These are phyloP conservation scores for Suillus subalutaceus DNA, from an alignment of 768 basidiomycete species.

Conservation along the genomic window DNA sequence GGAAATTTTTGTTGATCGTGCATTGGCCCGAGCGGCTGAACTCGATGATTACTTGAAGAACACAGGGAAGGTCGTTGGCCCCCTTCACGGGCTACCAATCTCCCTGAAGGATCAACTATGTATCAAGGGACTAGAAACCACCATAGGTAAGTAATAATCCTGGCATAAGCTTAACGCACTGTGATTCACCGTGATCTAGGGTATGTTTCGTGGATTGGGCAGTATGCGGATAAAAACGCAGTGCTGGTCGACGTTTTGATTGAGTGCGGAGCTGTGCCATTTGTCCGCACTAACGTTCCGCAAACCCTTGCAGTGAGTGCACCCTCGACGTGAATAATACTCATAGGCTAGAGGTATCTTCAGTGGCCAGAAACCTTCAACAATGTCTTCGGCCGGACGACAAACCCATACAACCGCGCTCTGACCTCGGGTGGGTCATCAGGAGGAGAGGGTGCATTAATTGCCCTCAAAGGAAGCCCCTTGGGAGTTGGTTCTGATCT, in stretches of 20 bases:
- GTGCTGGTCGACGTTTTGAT: slow-evolving; percentile 69
- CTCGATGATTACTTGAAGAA: slow-evolving; percentile 63
- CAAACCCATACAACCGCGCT: slow-evolving; percentile 72
- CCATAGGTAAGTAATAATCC: slow-evolving; percentile 49
- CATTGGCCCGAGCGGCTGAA: slow-evolving; percentile 61
- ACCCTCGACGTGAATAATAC: not conserved
- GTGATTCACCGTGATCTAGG: slow-evolving; percentile 39
- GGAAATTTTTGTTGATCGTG: slow-evolving; percentile 77
- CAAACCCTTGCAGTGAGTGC: slow-evolving; percentile 69
- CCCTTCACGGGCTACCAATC: slow-evolving; percentile 74
- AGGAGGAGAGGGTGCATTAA: slow-evolving; percentile 83
- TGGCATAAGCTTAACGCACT: not conserved
- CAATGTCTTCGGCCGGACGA: slow-evolving; percentile 75
- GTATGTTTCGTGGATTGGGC: slow-evolving; percentile 73
- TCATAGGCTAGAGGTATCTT: not conserved
- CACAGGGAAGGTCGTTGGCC: slow-evolving; percentile 69
- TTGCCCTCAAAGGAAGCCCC: slow-evolving; percentile 49
- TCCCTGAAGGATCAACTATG: slow-evolving; percentile 76
- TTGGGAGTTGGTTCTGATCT: slow-evolving; percentile 80
- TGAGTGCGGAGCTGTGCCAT: slow-evolving; percentile 68
- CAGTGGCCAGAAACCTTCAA: slow-evolving; percentile 84
- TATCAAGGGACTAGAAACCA: slow-evolving; percentile 69
- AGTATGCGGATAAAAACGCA: slow-evolving; percentile 57
- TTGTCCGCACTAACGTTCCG: slow-evolving; percentile 75
- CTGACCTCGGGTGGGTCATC: slow-evolving; percentile 80